A percentile compares a stretch with the other conserved stretches of the same genome.
Conservation (phyloP, 2,329 filamentous ascomycete species). For the Arthrobotrys megalospora region DNA sequence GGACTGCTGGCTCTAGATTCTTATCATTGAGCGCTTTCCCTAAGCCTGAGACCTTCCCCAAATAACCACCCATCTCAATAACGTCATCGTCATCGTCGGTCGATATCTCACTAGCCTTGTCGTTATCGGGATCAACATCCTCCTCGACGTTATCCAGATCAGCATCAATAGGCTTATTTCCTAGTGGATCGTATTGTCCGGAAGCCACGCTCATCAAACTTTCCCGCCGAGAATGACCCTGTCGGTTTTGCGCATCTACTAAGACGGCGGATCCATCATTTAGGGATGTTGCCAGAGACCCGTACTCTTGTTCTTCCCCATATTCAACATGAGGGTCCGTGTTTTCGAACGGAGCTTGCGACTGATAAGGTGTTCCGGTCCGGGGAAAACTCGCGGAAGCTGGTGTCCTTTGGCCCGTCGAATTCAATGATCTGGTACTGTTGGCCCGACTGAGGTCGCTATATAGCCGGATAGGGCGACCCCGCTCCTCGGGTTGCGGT, state of each 20-base stretch:
- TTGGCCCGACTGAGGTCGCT: conserved; percentile 47
- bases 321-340: conserved; percentile 43
- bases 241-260: conserved; percentile 49
- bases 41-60: conserved; percentile 59
- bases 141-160: conserved; percentile 47
- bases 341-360: conserved; percentile 50
- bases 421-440: conserved; percentile 45
- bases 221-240: conserved; percentile 48
- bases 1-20: conserved; percentile 44
- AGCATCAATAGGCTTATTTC: conserved; percentile 33
- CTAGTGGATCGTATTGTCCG: conserved; percentile 48
- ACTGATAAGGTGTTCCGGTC: conserved; percentile 28
- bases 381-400: conserved; percentile 49
- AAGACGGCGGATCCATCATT: conserved; percentile 50
- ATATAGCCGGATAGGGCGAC: conserved; percentile 28
- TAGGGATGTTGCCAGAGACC: conserved; percentile 46
- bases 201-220: conserved; percentile 56
- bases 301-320: conserved; percentile 51
- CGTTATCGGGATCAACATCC: conserved; percentile 48
- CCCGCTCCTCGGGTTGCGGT: conserved; percentile 52
- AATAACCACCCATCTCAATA: conserved; percentile 55
- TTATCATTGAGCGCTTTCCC: conserved; percentile 58
- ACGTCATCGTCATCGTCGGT: conserved; percentile 59
- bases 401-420: conserved; percentile 53
- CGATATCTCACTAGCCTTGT: conserved; percentile 56